Evolutionary conservation across 805 yeast species (phyloP).

Genomic region (Saccharomycopsis synnaedendra): DNA sequence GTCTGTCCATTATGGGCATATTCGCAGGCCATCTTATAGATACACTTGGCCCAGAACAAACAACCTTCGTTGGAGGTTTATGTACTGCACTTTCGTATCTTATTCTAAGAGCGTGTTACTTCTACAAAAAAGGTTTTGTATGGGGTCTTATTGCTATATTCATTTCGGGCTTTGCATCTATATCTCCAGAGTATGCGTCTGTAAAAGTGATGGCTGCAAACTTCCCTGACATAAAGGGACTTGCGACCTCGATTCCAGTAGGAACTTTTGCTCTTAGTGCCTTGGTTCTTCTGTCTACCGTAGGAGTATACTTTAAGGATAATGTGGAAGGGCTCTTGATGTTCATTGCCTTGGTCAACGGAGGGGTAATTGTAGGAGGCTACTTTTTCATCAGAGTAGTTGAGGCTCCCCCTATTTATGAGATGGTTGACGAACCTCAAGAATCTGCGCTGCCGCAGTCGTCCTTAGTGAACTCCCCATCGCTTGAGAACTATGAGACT

Average conservation of each 20-base stretch:
- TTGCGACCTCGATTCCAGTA: conserved; percentile 60
- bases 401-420: background rate
- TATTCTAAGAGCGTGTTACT: conserved; percentile 37
- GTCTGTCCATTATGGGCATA: conserved; percentile 59
- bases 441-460: background rate
- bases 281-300: conserved; percentile 44
- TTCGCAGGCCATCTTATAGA: conserved; percentile 65
- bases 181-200: conserved; percentile 18
- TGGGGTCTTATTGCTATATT: conserved; percentile 18
- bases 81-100: conserved; percentile 45
- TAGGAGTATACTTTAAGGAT: conserved; percentile 40
- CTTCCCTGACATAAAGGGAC: conserved; percentile 60
- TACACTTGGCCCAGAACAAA: conserved; percentile 39
- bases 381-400: conserved; percentile 31
- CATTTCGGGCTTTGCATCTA: conserved; percentile 9
- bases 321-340: conserved; percentile 43
- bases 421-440: background rate
- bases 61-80: conserved; percentile 44
- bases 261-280: conserved; percentile 66
- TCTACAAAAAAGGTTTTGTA: conserved; percentile 28
- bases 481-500: background rate
- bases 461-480: conserved; percentile 1
- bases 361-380: conserved; percentile 32
- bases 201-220: conserved; percentile 48
- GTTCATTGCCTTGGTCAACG: conserved; percentile 46